phyloP scores from a whole-genome alignment of 2,329 filamentous ascomycete species.

The Nothopassalora personata region DNA sequence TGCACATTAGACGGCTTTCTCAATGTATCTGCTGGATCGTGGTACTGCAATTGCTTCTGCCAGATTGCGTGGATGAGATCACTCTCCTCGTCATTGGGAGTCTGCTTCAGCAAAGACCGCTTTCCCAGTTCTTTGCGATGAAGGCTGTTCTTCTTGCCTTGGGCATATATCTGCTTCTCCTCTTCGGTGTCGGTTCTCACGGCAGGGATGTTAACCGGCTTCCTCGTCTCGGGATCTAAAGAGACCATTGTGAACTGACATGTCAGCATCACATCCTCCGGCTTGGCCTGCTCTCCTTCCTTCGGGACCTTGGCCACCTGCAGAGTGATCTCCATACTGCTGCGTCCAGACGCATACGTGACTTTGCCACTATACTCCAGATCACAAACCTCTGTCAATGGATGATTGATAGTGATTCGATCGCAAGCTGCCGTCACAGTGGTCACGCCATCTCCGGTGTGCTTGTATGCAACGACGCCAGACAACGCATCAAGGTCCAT shows the following conservation, averaged over 20 bases:
- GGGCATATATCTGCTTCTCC: slow-evolving; percentile 57
- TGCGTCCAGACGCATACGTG: slow-evolving; percentile 67
- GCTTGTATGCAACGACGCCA: slow-evolving; percentile 70
- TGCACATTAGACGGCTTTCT: slow-evolving; percentile 54
- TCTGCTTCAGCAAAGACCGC: slow-evolving; percentile 58
- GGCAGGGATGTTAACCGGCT: slow-evolving; percentile 58
- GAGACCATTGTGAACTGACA: slow-evolving; percentile 76
- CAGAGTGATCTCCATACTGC: slow-evolving; percentile 68
- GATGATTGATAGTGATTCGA: slow-evolving; percentile 62
- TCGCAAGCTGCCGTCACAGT: slow-evolving; percentile 62
- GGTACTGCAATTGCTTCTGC: slow-evolving; percentile 61
- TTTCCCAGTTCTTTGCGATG: slow-evolving; percentile 60
- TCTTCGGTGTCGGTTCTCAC: slow-evolving; percentile 58
- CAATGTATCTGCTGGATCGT: slow-evolving; percentile 53
- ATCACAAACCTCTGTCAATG: slow-evolving; percentile 71
- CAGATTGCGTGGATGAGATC: slow-evolving; percentile 69
- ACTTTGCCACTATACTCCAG: slow-evolving; percentile 65
- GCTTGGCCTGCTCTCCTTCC: slow-evolving; percentile 50
- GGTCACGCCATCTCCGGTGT: slow-evolving; percentile 59
- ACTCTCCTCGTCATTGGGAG: slow-evolving; percentile 66
- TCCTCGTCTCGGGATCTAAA: slow-evolving; percentile 62
- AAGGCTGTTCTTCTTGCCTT: slow-evolving; percentile 61
- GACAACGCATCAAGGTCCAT: slow-evolving; percentile 78
- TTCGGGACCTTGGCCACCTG: slow-evolving; percentile 64
- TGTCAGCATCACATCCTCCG: slow-evolving; percentile 62